These are phyloP conservation scores for Didymellaceae sp. DNA, from an alignment of 2,329 filamentous ascomycete genomes.

Conservation along the genomic window DNA sequence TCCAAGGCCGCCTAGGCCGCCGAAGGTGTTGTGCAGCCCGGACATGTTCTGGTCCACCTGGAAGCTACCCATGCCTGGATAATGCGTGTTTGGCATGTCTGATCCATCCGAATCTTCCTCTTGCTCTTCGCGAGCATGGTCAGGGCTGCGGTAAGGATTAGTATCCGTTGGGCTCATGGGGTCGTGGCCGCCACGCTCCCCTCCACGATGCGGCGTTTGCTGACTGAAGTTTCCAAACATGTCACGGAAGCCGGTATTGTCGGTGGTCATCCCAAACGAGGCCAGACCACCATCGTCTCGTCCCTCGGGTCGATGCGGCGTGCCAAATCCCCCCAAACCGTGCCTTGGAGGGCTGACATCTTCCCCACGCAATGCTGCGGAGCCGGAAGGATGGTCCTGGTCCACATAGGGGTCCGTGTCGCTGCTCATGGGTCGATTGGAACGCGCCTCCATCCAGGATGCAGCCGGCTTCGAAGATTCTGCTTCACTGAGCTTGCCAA, in stretches of 20 bases:
- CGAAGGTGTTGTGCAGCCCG: constrained; percentile 59
- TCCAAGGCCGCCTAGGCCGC: constrained; percentile 61
- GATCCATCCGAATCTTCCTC: constrained; percentile 65
- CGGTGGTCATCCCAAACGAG: constrained; percentile 66
- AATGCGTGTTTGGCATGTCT: constrained; percentile 58
- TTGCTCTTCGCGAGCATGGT: constrained; percentile 72
- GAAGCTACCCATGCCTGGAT: constrained; percentile 62
- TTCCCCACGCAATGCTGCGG: constrained; percentile 76
- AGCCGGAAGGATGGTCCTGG: constrained; percentile 70
- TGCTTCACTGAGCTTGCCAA: constrained; percentile 61
- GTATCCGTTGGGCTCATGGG: constrained; percentile 91
- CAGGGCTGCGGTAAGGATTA: constrained; percentile 93
- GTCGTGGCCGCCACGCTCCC: constrained; percentile 60
- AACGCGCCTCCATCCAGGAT: constrained; percentile 58
- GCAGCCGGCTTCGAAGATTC: constrained; percentile 56
- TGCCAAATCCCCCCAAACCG: constrained; percentile 52
- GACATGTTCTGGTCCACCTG: constrained; percentile 54
- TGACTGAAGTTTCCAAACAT: constrained; percentile 64
- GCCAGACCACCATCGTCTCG: constrained; percentile 66
- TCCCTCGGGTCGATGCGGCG: constrained; percentile 56
- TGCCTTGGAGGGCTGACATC: constrained; percentile 67
- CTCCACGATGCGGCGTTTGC: constrained; percentile 58
- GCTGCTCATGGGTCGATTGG: constrained; percentile 59
- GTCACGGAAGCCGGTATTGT: constrained; percentile 64
- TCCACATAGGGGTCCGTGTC: constrained; percentile 77